Evolutionary conservation across 768 basidiomycete genomes (phyloP), one percentile per base, ranked within the genome.

Genomic region (Tylopilus balloui): DNA sequence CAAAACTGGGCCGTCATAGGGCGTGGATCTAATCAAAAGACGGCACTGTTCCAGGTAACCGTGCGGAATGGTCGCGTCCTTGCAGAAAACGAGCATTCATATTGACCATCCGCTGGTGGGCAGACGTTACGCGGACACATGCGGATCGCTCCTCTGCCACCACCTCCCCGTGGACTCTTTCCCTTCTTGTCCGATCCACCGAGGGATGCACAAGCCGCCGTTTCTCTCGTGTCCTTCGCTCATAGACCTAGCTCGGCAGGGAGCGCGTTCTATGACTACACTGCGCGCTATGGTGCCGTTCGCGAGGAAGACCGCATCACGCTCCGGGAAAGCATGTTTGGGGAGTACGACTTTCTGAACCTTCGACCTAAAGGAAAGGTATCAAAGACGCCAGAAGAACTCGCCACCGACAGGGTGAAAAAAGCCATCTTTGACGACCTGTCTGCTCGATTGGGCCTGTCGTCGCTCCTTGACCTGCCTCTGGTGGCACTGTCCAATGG

Each of bases 241-340:
- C 81, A 86, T 52, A 76, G 82, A 15, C 71, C 76, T 1, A 72
- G 76, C 17, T 72, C 72, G 1, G 69, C 75, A 0, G 80, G 80
- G 0, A 83, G 85, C 8, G 88, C 78, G 11, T 98, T 98, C 70
- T 87, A 88, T 52, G 94, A 98, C 69, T 96, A 87, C 61, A 88
- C 92, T 0, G 92, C 93, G 3, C 81, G 93, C 3, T 98, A 97
- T 63, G 92, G 90, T 19, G 86, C 89, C 0, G 78, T 92, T 32
- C 74, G 87, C 15, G 93, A 95, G 15, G 89, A 86, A 60, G 94
- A 95, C 61, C 77, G 78, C 24, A 65, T 83, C 45, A 91, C 93
- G 0, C 75, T 94, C 20, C 73, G 84, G 8, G 74, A 93, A 58
- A 83, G 77, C 50, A 77, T 92, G 71, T 77, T 81, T 53, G 75